Base-by-base conservation (phyloP, 1,284 basidiomycete species). In the Afroboletus lepidellus region DNA sequence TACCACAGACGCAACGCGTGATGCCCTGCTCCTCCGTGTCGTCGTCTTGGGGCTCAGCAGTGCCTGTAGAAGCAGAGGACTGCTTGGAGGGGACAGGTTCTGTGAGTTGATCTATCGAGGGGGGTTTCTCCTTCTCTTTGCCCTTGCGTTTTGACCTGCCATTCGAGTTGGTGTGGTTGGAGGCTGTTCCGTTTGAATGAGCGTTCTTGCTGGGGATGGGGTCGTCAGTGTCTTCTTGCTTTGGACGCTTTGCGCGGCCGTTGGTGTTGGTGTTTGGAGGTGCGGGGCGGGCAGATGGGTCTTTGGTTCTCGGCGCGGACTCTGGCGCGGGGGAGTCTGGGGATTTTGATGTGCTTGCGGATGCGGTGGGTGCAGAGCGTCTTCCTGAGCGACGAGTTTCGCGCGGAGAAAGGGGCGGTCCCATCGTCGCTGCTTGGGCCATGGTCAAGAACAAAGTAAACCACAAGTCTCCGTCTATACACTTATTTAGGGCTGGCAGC, bases 1-100 rank as follows among this genome's bases (percentile, higher is more conserved):
- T 88, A 54, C 91, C 91, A 76, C 96, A 99, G 38, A 98, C 84
- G 73, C 96, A 99, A 57, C 96, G 86, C 62, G 95, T 98, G 55
- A 96, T 81, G 30, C 90, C 87, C 57, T 85, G 82, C 60, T 92
- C 89, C 57, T 93, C 92, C 49, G 84, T 81, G 55, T 84, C 87
- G 27, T 73, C 65, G 18, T 73, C 65, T 50, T 66, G 68, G 38
- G 73, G 77, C 25, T 72, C 71, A 30, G 67, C 62, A 7, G 62
- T 64, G 30, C 73, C 71, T n/a, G 69, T 67, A 33, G 70, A 62
- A 25, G 62, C 47, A 46, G 71, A 67, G 58, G 73, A 49, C 59
- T 63, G 56, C 56, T 72, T 72, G 47, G 56, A 60, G 27, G 62
- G 57, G 24, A 33, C 25, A 23, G 57, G 46, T 34, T 70, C 70